Base-by-base conservation (phyloP, 805 yeast genomes). In the Kodamaea sagamina region DNA sequence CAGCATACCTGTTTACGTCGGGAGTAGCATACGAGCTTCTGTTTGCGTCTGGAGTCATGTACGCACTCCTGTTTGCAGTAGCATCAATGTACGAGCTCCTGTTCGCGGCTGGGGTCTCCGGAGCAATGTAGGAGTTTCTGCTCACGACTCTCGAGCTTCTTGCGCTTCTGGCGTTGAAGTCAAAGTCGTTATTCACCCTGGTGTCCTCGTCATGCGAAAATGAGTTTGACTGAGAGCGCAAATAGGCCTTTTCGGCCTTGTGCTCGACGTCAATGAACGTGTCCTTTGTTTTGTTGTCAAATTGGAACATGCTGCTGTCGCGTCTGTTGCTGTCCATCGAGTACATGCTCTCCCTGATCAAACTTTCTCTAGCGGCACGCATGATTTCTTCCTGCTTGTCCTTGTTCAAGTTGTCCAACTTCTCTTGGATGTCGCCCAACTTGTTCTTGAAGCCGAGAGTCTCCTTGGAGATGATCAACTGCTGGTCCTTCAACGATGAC, bases 401-500 rank as follows among this genome's bases (percentile, higher is more conserved):
- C 19, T 32, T 47, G 24, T 44, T 49, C 42, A 44, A 44, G 12
- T 28, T 35, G 27, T 47, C 51, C 39, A 41, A 50, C 43, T 42
- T 54, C 39, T 25, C 58, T 48, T 42, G 54, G 62, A 49, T 42
- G 63, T 56, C 28, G 47, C 55, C 51, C 50, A 79, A 57, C 48
- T 68, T 71, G 27, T 62, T 55, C 47, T 78, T 83, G 56, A 81
- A 81, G 15, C 66, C 63, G 4, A 61, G 56, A 6, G 79, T 65
- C 50, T 82, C 86, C 31, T 67, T 64, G 24, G 63, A 65, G 12
- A 79, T 75, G 16, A 70, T 65, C 24, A 58, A 52, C 47, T 78
- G 79, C 47, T 82, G 78, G n/a, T 75, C 77, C 26, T 62, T 61
- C 42, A 83, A 62, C 25, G 77, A 60, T 9, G 51, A 47, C 48